A percentile compares a stretch with the other conserved stretches of the same genome.
Evolutionary conservation across 2,329 filamentous ascomycete genomes (phyloP).

Genomic region (Ceratocystis diversiconidia): DNA sequence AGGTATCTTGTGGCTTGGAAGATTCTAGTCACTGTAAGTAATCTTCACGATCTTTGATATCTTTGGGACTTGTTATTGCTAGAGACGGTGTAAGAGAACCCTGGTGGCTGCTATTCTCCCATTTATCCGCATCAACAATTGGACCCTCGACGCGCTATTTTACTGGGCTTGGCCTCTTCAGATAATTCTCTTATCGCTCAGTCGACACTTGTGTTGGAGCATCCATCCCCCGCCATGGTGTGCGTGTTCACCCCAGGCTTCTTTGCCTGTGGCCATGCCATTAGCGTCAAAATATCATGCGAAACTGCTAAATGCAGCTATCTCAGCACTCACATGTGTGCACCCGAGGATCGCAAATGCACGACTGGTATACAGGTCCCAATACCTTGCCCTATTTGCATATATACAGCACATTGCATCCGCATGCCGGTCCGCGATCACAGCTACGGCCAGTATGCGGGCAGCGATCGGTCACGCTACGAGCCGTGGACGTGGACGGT

Average conservation of each 20-base stretch:
- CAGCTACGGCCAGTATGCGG: neutral
- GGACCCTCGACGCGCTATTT: no score
- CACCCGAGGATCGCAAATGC: neutral
- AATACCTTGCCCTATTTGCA: neutral
- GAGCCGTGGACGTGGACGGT: slow-evolving; percentile 3
- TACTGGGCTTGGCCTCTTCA: no score
- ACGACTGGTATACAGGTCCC: neutral
- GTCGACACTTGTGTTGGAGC: neutral
- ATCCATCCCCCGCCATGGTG: neutral
- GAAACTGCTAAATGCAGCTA: neutral
- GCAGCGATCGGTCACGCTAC: neutral
- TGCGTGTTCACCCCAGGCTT: slow-evolving; percentile 5
- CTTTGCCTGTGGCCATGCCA: slow-evolving; percentile 5
- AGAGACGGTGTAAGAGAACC: neutral
- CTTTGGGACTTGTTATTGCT: no score
- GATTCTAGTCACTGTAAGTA: no score
- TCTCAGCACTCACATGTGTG: slow-evolving; percentile 3
- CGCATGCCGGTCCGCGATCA: neutral
- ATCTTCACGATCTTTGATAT: no score
- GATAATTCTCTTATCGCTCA: no score
- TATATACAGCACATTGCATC: neutral
- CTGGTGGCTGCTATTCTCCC: neutral
- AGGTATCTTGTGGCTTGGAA: no score
- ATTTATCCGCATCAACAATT: neutral
- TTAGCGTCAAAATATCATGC: slow-evolving; percentile 4